Conservation (phyloP, 2,329 filamentous ascomycete genomes). For the Cladophialophora bantiana region DNA sequence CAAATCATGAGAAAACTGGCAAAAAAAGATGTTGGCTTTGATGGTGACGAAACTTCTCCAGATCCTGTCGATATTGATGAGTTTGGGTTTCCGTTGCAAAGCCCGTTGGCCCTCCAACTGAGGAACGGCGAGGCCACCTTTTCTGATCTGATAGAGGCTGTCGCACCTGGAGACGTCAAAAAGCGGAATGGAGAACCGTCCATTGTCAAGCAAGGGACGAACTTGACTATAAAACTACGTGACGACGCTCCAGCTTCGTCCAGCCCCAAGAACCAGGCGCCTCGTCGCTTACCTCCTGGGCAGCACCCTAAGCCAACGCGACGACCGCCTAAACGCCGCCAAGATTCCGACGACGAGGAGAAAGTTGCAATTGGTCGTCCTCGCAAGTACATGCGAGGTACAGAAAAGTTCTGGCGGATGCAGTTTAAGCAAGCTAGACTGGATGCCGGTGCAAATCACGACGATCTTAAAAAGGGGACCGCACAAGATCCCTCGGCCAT, state of each 20-base stretch:
- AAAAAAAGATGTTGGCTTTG: not conserved
- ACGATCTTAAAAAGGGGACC: constrained; percentile 18
- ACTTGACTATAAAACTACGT: constrained; percentile 28
- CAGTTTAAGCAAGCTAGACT: constrained; percentile 34
- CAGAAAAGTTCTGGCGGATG: constrained; percentile 41
- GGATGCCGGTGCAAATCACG: not conserved
- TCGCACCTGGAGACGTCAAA: constrained; percentile 46
- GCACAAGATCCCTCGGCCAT: constrained; percentile 34
- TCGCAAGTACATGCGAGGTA: constrained; percentile 41
- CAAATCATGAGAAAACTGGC: constrained; percentile 17
- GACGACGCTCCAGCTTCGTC: not conserved
- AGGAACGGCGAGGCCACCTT: constrained; percentile 54
- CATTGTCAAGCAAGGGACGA: constrained; percentile 46
- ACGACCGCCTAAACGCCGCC: not conserved
- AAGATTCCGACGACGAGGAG: constrained; percentile 2
- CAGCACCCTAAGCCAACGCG: not conserved
- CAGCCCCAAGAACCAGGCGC: not conserved
- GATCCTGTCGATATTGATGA: constrained; percentile 45
- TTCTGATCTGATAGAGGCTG: constrained; percentile 47
- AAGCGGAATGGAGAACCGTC: constrained; percentile 47
- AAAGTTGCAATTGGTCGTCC: constrained; percentile 31
- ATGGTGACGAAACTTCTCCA: not conserved
- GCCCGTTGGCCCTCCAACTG: constrained; percentile 46
- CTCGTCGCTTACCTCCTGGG: not conserved
- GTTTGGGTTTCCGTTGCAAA: constrained; percentile 56